A percentile compares a stretch with the other conserved stretches of the same genome.
phyloP scores from a whole-genome alignment of 2,329 filamentous ascomycete species.

The Elsinoe australis region DNA sequence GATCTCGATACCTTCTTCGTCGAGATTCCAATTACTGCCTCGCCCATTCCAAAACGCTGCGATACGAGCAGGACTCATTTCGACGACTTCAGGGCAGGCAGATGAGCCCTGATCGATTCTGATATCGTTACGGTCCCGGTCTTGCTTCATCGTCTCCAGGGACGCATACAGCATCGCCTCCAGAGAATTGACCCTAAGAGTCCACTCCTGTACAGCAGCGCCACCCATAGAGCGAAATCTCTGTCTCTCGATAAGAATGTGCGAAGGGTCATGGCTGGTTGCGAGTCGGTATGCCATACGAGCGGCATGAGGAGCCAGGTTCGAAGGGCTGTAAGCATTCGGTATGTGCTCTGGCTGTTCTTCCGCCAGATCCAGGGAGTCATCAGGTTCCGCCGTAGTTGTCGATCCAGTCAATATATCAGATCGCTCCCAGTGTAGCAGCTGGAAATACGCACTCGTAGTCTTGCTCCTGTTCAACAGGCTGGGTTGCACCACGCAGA shows the following conservation, averaged over 20 bases:
- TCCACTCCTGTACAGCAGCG: conserved; percentile 69
- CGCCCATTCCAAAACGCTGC: conserved; percentile 48
- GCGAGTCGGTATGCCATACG: conserved; percentile 50
- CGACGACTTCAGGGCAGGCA: conserved; percentile 1
- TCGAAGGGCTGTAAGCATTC: conserved; percentile 35
- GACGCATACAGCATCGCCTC: conserved; percentile 74
- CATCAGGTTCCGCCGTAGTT: not conserved
- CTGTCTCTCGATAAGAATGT: conserved; percentile 62
- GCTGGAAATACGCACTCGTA: conserved; percentile 19
- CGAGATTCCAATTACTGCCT: conserved; percentile 19
- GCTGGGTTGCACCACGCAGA: conserved; percentile 46
- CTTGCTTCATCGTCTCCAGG: conserved; percentile 48
- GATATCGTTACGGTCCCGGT: conserved; percentile 26
- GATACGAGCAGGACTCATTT: conserved; percentile 48
- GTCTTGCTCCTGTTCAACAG: conserved; percentile 12
- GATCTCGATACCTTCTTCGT: conserved; percentile 18
- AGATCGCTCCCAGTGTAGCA: conserved; percentile 34
- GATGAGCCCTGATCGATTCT: not conserved
- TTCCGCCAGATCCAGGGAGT: not conserved
- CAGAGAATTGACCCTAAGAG: conserved; percentile 69
- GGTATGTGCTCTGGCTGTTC: not conserved
- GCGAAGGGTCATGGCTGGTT: conserved; percentile 42
- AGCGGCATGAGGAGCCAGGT: conserved; percentile 38
- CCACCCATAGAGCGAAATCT: conserved; percentile 57
- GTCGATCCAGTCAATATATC: conserved; percentile 20